Base-by-base conservation (phyloP, 2,329 filamentous ascomycete genomes). In the Aureobasidium sp. region DNA sequence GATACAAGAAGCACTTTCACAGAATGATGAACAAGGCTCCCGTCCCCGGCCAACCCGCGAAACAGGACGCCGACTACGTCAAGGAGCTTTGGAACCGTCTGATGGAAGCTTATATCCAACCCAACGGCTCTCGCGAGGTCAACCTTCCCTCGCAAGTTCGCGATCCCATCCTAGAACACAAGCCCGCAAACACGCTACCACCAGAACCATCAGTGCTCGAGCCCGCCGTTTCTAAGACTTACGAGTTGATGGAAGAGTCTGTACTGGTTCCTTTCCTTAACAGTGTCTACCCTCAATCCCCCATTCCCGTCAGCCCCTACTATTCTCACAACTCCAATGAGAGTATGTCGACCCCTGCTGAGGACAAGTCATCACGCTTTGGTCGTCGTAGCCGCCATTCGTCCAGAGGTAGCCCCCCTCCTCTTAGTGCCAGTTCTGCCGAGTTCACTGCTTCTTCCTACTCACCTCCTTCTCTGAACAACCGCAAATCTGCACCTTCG, bases 211-310 rank as follows among this genome's bases (percentile, higher is more conserved):
- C 84, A 35, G 80, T 83, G 52, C 75, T 98, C 14, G 86, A 94
- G 56, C 80, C 87, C 47, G 90, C 93, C 17, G 86, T 95, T 21
- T 79, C 80, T 57, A 94, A 95, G 57, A 88, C 96, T 35, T 90
- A 91, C 68, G 93, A 97, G 61, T 75, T 98, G 53, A 97, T 98
- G 90, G 94, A 95, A 63, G 93, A 97, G 67, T 96, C 90, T 3
- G 88, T 97, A 0, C 76, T 97, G 48, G 84, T 95, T 0, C 90
- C 91, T 0, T 98, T 97, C 66, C 77, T 97, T 51, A 91, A 95
- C 69, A 79, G 76, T 57, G 71, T 77, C 42, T 75, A 74, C 55
- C 71, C 74, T 1, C 72, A 76, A 39, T 71, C 73, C 27, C 72
- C 78, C n/a, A 61, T 66, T 37, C 70, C 74, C 40, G 66, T 63